Base-by-base conservation (phyloP, 371 early-diverging fungal genomes). In the Rhizopus sp. region DNA sequence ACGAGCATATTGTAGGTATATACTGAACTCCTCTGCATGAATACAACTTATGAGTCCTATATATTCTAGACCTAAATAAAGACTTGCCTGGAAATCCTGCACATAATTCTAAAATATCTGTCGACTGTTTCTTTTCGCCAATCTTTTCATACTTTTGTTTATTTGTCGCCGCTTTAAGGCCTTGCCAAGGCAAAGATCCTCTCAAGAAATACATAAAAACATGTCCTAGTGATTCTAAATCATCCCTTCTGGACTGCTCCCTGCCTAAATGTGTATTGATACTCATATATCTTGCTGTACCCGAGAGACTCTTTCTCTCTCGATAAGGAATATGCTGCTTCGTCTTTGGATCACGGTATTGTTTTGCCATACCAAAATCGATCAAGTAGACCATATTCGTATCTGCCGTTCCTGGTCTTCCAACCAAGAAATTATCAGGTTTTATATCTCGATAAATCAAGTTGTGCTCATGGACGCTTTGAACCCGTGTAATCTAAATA, bases 381-480 rank as follows among this genome's bases (percentile, higher is more conserved):
- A 99, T 84, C 66, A 94, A 88, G 68, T 88, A 89, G 17, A 91
- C 78, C 41, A 76, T 72, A 57, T 85, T 83, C 17, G 84, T 82
- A 47, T 79, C 63, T 29, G 86, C 82, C 16, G 84, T 82, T 52
- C 81, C 72, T 4, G 91, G 87, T 13, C 89, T 78, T 31, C 96
- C 97, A 60, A 96, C 87, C 49, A 98, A 79, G 71, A 99, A 99
- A 82, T 99, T 99, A 73, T 98, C 99, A 29, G 99, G 99, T 72
- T 99, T 99, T 62, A 99, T 97, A 72, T 99, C 99, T 60, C 99
- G 86, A 74, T 99, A 99, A 46, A 99, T 91, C 47, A 95, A 78
- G 69, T 94, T 91, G 68, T 89, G 88, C 60, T 95, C 93, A 69
- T 99, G 99, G 44, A 99, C 85, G 4, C 86, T 80, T 82, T 98